These are phyloP conservation scores for Trichoderma cornu-damae DNA, from an alignment of 2,329 filamentous ascomycete genomes.

Conservation along the genomic window DNA sequence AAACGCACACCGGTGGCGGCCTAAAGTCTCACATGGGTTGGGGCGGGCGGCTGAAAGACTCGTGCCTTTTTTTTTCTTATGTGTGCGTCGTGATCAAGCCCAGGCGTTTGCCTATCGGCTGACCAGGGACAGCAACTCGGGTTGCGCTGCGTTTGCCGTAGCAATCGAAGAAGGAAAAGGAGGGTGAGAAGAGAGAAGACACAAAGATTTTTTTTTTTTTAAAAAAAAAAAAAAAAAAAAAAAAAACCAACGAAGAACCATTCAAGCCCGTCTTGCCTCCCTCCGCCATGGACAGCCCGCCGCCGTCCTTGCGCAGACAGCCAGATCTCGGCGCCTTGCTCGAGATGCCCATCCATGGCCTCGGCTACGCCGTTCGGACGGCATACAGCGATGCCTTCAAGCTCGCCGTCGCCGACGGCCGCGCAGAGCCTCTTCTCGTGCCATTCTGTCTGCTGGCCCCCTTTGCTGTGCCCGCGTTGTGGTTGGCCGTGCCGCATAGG, in stretches of 20 bases:
- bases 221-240: neutral
- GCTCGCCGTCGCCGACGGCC: constrained; percentile 35
- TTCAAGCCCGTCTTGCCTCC: no score
- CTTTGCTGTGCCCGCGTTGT: constrained; percentile 48
- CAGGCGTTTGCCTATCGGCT: neutral
- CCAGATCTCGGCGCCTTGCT: constrained; percentile 1
- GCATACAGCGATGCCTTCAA: constrained; percentile 37
- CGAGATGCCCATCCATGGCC: constrained; percentile 18
- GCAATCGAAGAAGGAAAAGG: neutral
- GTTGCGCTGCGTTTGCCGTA: neutral
- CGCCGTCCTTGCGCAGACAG: neutral
- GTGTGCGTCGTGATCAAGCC: constrained; percentile 3
- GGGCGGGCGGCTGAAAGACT: neutral
- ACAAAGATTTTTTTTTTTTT: no score
- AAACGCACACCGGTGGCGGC: neutral
- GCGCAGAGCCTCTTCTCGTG: constrained; percentile 45
- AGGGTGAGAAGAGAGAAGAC: neutral
- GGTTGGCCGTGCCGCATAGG: constrained; percentile 52
- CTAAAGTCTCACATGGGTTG: constrained; percentile 15
- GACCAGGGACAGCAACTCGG: neutral
- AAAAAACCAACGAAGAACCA: neutral
- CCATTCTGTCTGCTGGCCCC: constrained; percentile 47
- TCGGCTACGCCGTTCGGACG: constrained; percentile 28
- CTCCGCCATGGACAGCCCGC: neutral
- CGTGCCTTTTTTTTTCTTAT: no score